Percentiles rank a stretch among this genome's conserved stretches.
phyloP scores from a whole-genome alignment of 2,329 filamentous ascomycete species.

The Ophiostoma sp. region DNA sequence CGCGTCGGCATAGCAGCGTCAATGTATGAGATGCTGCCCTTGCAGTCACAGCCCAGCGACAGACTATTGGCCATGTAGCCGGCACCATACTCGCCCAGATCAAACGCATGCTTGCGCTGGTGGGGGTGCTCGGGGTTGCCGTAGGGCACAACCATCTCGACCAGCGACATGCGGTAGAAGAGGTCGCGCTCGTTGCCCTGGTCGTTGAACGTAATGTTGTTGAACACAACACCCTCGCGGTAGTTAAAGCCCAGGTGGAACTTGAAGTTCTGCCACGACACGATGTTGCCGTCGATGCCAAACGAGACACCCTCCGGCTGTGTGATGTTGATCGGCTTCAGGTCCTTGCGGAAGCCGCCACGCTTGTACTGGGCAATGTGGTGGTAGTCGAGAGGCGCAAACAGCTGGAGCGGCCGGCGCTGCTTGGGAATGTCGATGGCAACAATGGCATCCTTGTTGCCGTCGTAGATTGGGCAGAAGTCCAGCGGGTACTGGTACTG shows the following conservation, averaged over 20 bases:
- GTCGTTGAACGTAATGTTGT: slow-evolving; percentile 86
- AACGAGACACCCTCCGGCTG: slow-evolving; percentile 84
- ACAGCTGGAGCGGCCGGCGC: slow-evolving; percentile 67
- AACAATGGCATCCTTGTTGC: slow-evolving; percentile 70
- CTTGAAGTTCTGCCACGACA: slow-evolving; percentile 91
- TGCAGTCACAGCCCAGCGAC: slow-evolving; percentile 75
- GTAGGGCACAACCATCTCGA: slow-evolving; percentile 92
- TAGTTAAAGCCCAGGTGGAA: slow-evolving; percentile 95
- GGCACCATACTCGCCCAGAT: slow-evolving; percentile 67
- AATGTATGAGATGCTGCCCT: slow-evolving; percentile 85
- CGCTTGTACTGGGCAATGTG: slow-evolving; percentile 64
- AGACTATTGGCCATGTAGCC: slow-evolving; percentile 81
- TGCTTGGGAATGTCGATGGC: slow-evolving; percentile 78
- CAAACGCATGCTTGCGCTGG: slow-evolving; percentile 75
- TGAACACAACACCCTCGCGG: slow-evolving; percentile 82
- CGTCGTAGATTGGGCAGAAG: slow-evolving; percentile 88
- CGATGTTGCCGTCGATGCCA: slow-evolving; percentile 54
- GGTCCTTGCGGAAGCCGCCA: slow-evolving; percentile 68
- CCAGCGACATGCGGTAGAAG: slow-evolving; percentile 83
- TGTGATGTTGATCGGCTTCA: slow-evolving; percentile 72
- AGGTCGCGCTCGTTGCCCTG: slow-evolving; percentile 69
- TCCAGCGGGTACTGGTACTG: slow-evolving; percentile 90
- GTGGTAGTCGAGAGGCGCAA: slow-evolving; percentile 72
- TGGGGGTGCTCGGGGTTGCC: slow-evolving; percentile 75
- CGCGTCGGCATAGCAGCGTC: slow-evolving; percentile 79